phyloP scores from a whole-genome alignment of 2,329 filamentous ascomycete species.

The Aspergillus intermedius region DNA sequence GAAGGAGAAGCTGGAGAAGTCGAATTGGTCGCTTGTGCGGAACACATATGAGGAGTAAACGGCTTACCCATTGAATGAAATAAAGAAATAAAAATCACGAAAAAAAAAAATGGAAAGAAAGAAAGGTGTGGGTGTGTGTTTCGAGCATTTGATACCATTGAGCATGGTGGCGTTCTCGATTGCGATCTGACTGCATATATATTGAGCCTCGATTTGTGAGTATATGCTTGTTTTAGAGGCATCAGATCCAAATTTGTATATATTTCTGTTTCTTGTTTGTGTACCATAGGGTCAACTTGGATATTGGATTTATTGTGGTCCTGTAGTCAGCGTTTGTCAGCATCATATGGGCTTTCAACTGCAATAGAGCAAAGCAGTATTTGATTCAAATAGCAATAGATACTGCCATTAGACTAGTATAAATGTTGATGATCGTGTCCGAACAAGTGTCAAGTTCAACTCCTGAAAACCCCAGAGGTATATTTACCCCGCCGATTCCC shows the following conservation, averaged over 20 bases:
- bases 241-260: slow-evolving; percentile 14
- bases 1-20: slow-evolving; percentile 65
- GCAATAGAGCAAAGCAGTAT: no score
- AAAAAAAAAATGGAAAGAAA: background rate
- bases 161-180: slow-evolving; percentile 23
- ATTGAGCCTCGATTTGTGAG: slow-evolving; percentile 3
- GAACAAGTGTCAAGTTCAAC: background rate
- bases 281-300: background rate
- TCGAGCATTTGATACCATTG: slow-evolving; percentile 22
- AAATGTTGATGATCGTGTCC: no score
- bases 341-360: no score
- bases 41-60: slow-evolving; percentile 60
- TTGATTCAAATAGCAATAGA: no score
- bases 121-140: slow-evolving; percentile 1
- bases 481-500: background rate
- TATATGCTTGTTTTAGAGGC: slow-evolving; percentile 6
- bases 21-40: slow-evolving; percentile 52
- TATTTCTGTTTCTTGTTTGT: slow-evolving; percentile 8
- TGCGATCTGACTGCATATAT: slow-evolving; percentile 12
- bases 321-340: background rate
- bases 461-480: background rate
- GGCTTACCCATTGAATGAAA: background rate
- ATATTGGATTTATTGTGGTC: background rate
- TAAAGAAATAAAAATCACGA: background rate
- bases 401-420: background rate